Conservation (phyloP, 1,284 basidiomycete genomes). For the Cutaneotrichosporon dermatis region DNA sequence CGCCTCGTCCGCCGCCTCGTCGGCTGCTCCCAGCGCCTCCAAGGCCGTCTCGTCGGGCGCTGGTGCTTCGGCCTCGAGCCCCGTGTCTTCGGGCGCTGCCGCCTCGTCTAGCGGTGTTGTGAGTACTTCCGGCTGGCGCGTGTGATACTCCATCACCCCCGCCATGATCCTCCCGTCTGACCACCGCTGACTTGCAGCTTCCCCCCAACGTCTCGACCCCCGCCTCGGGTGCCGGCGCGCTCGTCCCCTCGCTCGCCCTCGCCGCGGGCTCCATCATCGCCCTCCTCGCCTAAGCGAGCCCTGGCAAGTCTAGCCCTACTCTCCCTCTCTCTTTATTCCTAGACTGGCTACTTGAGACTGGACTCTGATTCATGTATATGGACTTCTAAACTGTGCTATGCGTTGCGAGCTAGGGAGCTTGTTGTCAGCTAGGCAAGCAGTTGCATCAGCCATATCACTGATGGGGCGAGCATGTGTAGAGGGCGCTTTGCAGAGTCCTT, state of each 20-base stretch:
- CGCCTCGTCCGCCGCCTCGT: not conserved
- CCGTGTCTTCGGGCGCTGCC: too few relatives aligned
- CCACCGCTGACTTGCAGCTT: conserved; percentile 4
- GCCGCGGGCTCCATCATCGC: conserved; percentile 11
- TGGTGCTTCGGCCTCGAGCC: not conserved
- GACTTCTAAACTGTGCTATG: too few relatives aligned
- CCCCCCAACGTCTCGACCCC: not conserved
- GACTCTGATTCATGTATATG: conserved; percentile 2
- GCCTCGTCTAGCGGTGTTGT: too few relatives aligned
- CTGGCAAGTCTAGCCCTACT: not conserved
- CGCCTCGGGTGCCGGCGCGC: conserved; percentile 2
- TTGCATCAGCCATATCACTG: too few relatives aligned
- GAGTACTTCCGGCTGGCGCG: not conserved
- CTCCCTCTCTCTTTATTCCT: not conserved
- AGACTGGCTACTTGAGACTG: not conserved
- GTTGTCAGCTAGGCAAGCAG: too few relatives aligned
- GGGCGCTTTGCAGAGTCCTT: too few relatives aligned
- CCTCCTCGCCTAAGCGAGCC: conserved; percentile 11
- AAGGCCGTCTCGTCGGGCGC: not conserved
- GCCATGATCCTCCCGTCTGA: too few relatives aligned
- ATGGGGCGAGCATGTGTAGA: too few relatives aligned
- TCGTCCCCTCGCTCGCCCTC: conserved; percentile 18
- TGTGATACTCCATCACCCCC: too few relatives aligned
- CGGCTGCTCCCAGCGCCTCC: not conserved
- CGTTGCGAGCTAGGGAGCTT: too few relatives aligned